Percentiles rank a stretch among this genome's conserved stretches.
These are phyloP conservation scores for Starmerella tilneyi DNA, from an alignment of 805 yeast genomes.

Conservation along the genomic window DNA sequence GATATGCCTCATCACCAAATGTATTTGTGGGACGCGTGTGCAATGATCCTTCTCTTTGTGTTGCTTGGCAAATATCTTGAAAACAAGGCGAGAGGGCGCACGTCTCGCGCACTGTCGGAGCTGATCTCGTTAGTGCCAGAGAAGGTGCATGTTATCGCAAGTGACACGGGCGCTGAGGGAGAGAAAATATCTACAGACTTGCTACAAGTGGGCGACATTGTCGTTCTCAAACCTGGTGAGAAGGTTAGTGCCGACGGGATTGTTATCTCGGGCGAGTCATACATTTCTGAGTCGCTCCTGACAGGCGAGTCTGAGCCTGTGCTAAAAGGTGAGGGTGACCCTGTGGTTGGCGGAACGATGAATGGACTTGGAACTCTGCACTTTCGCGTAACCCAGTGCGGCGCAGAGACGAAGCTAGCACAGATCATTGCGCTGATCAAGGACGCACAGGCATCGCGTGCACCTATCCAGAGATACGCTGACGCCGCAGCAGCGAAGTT, in stretches of 20 bases:
- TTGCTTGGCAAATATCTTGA: constrained; percentile 87
- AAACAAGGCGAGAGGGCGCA: constrained; percentile 84
- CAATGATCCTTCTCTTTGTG: constrained; percentile 75
- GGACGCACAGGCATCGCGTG: constrained; percentile 77
- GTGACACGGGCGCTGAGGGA: constrained; percentile 26
- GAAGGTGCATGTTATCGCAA: constrained; percentile 44
- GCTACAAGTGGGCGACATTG: constrained; percentile 65
- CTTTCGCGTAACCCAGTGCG: constrained; percentile 59
- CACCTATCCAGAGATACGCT: constrained; percentile 84
- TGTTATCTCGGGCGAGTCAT: constrained; percentile 67
- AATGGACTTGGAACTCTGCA: constrained; percentile 68
- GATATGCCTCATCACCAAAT: constrained; percentile 17
- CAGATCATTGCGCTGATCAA: constrained; percentile 79
- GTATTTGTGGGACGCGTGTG: constrained; percentile 68
- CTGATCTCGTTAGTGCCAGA: constrained; percentile 74
- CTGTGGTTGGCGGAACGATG: constrained; percentile 80
- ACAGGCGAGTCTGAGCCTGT: constrained; percentile 89
- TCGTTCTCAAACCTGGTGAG: constrained; percentile 73
- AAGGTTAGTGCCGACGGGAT: constrained; percentile 88
- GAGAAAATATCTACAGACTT: constrained; percentile 55
- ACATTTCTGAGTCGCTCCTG: constrained; percentile 75
- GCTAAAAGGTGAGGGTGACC: constrained; percentile 47
- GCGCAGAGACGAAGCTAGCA: constrained; percentile 74
- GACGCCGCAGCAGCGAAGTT: constrained; percentile 77
- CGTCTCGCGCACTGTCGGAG: constrained; percentile 77